Conservation (phyloP, 768 basidiomycete genomes). For the Kondoa malvinella region DNA sequence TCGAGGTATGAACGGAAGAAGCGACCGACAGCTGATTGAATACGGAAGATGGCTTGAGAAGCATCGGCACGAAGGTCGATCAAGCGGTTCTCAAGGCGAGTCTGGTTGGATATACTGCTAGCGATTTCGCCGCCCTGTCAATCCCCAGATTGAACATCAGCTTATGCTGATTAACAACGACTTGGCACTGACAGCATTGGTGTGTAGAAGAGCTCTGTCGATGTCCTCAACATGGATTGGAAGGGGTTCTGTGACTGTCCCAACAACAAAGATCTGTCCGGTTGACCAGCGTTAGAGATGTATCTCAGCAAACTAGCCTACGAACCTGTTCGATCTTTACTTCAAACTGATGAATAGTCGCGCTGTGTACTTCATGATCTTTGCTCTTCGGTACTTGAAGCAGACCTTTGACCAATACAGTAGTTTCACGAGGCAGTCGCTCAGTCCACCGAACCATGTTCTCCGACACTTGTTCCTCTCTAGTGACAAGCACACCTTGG, state of each 20-base stretch:
- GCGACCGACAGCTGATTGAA: slow-evolving; percentile 68
- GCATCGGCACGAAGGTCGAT: slow-evolving; percentile 84
- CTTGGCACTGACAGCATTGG: slow-evolving; percentile 41
- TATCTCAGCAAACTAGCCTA: not conserved
- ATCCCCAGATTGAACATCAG: not conserved
- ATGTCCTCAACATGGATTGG: slow-evolving; percentile 17
- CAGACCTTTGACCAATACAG: slow-evolving; percentile 68
- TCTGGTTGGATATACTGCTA: slow-evolving; percentile 57
- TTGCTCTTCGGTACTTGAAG: slow-evolving; percentile 44
- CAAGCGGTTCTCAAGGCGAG: slow-evolving; percentile 78
- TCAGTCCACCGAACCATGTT: slow-evolving; percentile 90
- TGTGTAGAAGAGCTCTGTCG: not conserved
- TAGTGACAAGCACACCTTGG: slow-evolving; percentile 58
- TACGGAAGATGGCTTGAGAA: slow-evolving; percentile 77
- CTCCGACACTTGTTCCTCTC: slow-evolving; percentile 62
- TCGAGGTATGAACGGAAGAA: slow-evolving; percentile 68
- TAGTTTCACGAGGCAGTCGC: slow-evolving; percentile 60
- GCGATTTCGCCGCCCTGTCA: slow-evolving; percentile 5
- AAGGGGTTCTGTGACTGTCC: slow-evolving; percentile 36
- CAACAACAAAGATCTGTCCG: slow-evolving; percentile 6
- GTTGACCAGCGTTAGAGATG: slow-evolving; percentile 6
- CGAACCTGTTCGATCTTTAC: slow-evolving; percentile 60
- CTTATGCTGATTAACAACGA: slow-evolving; percentile 37
- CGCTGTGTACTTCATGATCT: slow-evolving; percentile 68
- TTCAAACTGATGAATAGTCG: slow-evolving; percentile 68